phyloP scores from a whole-genome alignment of 257 asterid genomes.

The Fraxinus americana region DNA sequence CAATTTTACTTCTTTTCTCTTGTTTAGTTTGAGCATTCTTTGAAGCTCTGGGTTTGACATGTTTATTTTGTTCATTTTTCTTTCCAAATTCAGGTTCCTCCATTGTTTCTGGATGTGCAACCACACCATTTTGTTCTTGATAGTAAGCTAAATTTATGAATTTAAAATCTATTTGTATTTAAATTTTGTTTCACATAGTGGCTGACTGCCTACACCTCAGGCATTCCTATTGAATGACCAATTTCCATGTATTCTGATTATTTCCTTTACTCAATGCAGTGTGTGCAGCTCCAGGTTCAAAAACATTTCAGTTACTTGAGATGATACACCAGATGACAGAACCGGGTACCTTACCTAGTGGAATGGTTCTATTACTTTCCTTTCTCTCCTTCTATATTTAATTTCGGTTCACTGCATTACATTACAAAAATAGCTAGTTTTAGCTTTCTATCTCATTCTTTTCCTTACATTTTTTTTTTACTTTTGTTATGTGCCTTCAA shows the following conservation, averaged over 20 bases:
- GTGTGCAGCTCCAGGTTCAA: conserved; percentile 99
- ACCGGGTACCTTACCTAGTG: conserved; percentile 81
- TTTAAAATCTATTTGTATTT: conserved; percentile 18
- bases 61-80: conserved; percentile 19
- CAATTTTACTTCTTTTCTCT: conserved; percentile 21
- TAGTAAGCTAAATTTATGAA: conserved; percentile 62
- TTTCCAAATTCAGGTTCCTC: conserved; percentile 83
- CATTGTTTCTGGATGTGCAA: conserved; percentile 89
- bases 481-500: conserved; percentile 20
- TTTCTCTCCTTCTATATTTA: conserved; percentile 9
- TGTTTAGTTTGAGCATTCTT: conserved; percentile 17
- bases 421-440: conserved; percentile 20
- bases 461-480: background rate
- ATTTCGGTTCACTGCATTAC: conserved; percentile 1
- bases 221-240: conserved; percentile 15
- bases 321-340: conserved; percentile 79
- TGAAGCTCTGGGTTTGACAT: conserved; percentile 1
- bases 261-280: conserved; percentile 59
- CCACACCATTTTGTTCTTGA: conserved; percentile 95
- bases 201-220: conserved; percentile 14
- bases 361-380: conserved; percentile 62
- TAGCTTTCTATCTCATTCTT: conserved; percentile 19
- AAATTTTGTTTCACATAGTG: conserved; percentile 12
- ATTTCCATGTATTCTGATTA: conserved; percentile 20
- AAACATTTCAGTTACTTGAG: conserved; percentile 96